These are phyloP conservation scores for Osmanthus fragrans DNA, from an alignment of 257 asterid species.

Conservation along the genomic window DNA sequence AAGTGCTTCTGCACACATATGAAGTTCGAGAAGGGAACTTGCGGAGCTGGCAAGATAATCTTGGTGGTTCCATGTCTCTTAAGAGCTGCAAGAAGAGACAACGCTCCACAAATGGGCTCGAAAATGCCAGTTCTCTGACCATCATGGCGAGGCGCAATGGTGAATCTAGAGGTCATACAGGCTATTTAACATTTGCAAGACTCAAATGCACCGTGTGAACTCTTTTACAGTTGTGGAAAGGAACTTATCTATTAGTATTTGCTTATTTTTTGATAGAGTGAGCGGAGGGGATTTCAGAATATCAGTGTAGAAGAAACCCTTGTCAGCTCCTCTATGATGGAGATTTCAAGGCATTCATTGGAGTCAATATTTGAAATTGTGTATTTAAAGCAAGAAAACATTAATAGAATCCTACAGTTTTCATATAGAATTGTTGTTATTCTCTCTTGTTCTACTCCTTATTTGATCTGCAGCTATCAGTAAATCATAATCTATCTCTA, in stretches of 20 bases:
- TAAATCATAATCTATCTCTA: not conserved
- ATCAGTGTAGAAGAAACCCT: not conserved
- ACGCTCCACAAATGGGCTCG: conserved; percentile 47
- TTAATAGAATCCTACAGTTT: not conserved
- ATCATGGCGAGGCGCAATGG: conserved; percentile 66
- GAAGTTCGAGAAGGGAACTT: conserved; percentile 74
- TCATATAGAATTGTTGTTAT: not conserved
- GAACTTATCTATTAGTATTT: not conserved
- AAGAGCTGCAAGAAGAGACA: conserved; percentile 73
- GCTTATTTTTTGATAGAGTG: not conserved
- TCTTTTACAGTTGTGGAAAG: not conserved
- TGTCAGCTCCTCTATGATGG: not conserved
- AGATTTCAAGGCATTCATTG: not conserved
- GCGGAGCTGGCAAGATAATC: conserved; percentile 55
- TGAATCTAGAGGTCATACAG: conserved; percentile 91
- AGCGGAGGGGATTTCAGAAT: not conserved
- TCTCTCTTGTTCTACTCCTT: not conserved
- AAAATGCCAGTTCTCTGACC: conserved; percentile 39
- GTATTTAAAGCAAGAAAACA: not conserved
- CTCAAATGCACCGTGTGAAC: conserved; percentile 49
- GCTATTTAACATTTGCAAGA: conserved; percentile 92
- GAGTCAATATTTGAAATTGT: not conserved
- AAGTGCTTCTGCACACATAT: conserved; percentile 75
- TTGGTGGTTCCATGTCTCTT: conserved; percentile 33
- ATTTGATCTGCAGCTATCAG: not conserved